These are phyloP conservation scores for Solanum sparsipilum DNA, from an alignment of 257 asterid genomes.

Conservation along the genomic window DNA sequence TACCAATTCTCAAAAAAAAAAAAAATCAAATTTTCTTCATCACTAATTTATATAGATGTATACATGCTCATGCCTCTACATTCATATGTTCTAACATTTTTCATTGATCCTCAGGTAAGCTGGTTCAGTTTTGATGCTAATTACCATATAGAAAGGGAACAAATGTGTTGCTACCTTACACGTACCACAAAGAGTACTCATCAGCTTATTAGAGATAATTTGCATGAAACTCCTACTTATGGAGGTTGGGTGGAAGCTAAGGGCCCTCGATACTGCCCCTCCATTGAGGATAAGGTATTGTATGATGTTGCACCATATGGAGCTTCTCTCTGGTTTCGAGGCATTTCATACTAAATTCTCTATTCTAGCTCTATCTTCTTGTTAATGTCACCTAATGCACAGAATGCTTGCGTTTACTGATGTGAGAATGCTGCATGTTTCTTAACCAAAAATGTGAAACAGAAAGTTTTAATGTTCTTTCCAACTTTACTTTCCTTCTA, in stretches of 20 bases:
- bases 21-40: background rate
- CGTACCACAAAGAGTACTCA: slow-evolving; percentile 90
- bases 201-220: slow-evolving; percentile 69
- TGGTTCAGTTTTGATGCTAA: slow-evolving; percentile 97
- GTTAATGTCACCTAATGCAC: background rate
- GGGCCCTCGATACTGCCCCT: slow-evolving; percentile 99
- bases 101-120: slow-evolving; percentile 43
- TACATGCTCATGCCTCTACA: background rate
- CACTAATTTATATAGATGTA: background rate
- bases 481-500: background rate
- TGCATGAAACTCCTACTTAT: slow-evolving; percentile 97
- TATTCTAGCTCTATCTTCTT: background rate
- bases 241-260: slow-evolving; percentile 99
- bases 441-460: background rate
- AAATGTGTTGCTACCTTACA: slow-evolving; percentile 94
- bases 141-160: slow-evolving; percentile 76
- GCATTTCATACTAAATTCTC: background rate
- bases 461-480: background rate
- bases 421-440: background rate
- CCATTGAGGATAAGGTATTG: slow-evolving; percentile 91
- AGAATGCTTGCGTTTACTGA: background rate
- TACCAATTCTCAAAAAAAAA: too few species aligned
- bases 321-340: background rate
- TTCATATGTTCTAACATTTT: background rate
- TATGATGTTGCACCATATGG: slow-evolving; percentile 2